Evolutionary conservation across 2,329 filamentous ascomycete genomes (phyloP).

Genomic region (Claviceps sorghi): DNA sequence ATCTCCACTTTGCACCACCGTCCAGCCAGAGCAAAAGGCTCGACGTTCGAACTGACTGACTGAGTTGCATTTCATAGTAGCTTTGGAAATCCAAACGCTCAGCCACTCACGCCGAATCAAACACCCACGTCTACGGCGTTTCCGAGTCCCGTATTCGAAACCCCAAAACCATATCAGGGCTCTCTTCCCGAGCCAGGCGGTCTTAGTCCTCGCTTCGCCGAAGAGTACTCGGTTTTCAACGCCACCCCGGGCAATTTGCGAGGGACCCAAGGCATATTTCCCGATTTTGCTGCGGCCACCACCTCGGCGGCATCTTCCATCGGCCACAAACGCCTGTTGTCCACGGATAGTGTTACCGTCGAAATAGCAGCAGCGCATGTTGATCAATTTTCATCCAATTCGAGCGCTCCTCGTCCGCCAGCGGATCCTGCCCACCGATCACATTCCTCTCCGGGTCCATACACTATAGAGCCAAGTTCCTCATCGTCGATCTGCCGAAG

Average conservation of each 20-base stretch:
- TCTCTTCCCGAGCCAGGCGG: conserved; percentile 34
- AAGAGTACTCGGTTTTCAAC: conserved; percentile 53
- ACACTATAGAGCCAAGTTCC: conserved; percentile 18
- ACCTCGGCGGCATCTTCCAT: conserved; percentile 19
- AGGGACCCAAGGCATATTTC: conserved; percentile 29
- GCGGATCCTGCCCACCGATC: conserved; percentile 45
- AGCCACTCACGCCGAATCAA: conserved; percentile 42
- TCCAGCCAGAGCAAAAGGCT: not conserved
- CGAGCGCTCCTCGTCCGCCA: conserved; percentile 39
- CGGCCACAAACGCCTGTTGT: conserved; percentile 36
- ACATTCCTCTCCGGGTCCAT: conserved; percentile 40
- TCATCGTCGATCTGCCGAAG: conserved; percentile 17
- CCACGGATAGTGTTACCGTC: conserved; percentile 31
- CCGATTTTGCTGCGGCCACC: conserved; percentile 27
- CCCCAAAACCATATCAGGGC: conserved; percentile 33
- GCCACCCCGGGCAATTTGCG: conserved; percentile 45
- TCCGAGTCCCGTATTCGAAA: conserved; percentile 42
- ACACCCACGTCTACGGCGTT: conserved; percentile 40
- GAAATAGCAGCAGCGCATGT: conserved; percentile 46
- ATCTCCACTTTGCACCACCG: conserved; percentile 8
- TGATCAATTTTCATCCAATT: conserved; percentile 42
- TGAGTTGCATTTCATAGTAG: conserved; percentile 22
- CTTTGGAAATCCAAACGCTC: conserved; percentile 50
- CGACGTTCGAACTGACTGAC: conserved; percentile 19
- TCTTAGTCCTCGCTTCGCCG: conserved; percentile 48